A percentile compares a stretch with the other conserved stretches of the same genome.
These are phyloP conservation scores for Capronia americana DNA, from an alignment of 2,329 filamentous ascomycete genomes.

Conservation along the genomic window DNA sequence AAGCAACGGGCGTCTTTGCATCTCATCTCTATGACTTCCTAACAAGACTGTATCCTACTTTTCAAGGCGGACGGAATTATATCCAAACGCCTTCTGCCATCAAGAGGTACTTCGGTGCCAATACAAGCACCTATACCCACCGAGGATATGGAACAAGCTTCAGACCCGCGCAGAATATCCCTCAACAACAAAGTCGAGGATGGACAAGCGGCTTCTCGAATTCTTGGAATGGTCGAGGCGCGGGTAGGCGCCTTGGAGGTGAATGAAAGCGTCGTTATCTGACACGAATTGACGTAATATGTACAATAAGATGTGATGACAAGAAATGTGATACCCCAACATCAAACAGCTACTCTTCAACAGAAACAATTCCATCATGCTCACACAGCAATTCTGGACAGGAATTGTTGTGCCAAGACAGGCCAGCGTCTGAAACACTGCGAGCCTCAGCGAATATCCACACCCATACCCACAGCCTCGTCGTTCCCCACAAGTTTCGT, in stretches of 20 bases:
- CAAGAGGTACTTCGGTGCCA: conserved; percentile 67
- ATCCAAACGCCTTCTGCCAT: conserved; percentile 77
- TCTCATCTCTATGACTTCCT: conserved; percentile 92
- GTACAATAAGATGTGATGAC: conserved; percentile 26
- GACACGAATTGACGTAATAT: conserved; percentile 18
- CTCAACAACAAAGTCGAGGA: conserved; percentile 34
- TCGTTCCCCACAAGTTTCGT: conserved; percentile 24
- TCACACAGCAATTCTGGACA: neutral
- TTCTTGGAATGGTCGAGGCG: conserved; percentile 49
- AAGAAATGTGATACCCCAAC: conserved; percentile 29
- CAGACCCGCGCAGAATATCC: conserved; percentile 45
- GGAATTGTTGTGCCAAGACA: conserved; percentile 20
- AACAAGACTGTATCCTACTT: conserved; percentile 84
- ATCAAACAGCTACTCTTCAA: neutral
- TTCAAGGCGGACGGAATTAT: conserved; percentile 80
- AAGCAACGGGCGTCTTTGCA: conserved; percentile 79
- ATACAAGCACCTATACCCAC: conserved; percentile 47
- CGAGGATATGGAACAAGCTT: conserved; percentile 70
- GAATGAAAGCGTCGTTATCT: conserved; percentile 38
- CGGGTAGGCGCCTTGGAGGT: conserved; percentile 50
- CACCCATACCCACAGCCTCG: conserved; percentile 24
- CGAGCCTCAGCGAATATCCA: conserved; percentile 19
- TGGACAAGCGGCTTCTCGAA: conserved; percentile 52
- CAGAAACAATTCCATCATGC: neutral
- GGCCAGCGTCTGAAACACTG: conserved; percentile 22